Evolutionary conservation across 306 rosid genomes (phyloP), one percentile per base, ranked within the genome.

Genomic region (Pachyrhizus erosus): DNA sequence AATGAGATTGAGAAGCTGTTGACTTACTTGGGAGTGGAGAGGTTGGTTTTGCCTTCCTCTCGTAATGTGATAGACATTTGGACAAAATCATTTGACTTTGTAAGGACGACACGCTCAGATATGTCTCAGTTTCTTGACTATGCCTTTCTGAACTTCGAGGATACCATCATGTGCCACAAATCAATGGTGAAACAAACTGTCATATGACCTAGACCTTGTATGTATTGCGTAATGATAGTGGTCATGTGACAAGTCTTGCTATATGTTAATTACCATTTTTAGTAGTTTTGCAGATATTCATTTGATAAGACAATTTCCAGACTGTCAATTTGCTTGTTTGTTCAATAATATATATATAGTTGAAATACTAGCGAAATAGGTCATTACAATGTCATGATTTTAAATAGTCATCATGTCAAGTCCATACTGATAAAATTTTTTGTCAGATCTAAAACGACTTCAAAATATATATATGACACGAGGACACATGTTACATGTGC

Each of bases 81-180:
- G 97, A 89, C 77, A 2, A 40, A 37, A 14, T 75, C 91, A 1
- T 91, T 94, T 58, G 93, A 89, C 23, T 92, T 91, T 83, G 54
- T 51, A 0, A 66, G 13, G 75, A 90, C 90, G 91, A 80, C 87
- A 0, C 33, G 0, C 3, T 78, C 54, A 9, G 93, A 86, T 21
- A 86, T 72, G 37, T 21, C 15, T 60, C 40, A 62, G 17, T 45
- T 83, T 40, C 13, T 81, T 2, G 79, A 73, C 1, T 77, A 82
- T 20, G 82, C 70, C 37, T 71, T 91, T 26, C 66, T 87, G 66
- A 86, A 81, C 21, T 94, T 94, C 49, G 83, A 71, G 9, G 91
- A 49, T 26, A 85, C 90, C 3, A 55, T 65, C 34, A 64, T 83
- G 89, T 94, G 98, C 80, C 91, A 88, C 40, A 94, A 92, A 73